Percentiles rank a stretch among this genome's conserved stretches.
Evolutionary conservation across 225 moss, liverwort and hornwort species (phyloP).

Genomic region (Asterella californica): DNA sequence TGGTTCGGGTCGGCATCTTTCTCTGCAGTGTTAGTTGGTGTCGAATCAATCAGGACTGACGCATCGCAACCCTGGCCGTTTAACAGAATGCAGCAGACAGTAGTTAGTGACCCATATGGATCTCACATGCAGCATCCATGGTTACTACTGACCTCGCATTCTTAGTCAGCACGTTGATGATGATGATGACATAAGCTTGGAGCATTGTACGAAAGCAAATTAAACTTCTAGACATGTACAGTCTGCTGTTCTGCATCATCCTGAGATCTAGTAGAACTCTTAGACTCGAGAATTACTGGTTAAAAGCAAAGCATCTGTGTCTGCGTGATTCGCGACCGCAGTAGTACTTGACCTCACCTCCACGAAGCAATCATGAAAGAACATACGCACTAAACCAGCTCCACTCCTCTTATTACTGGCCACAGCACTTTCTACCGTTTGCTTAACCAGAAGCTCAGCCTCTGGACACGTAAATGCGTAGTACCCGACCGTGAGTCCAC

Average conservation of each 20-base stretch:
- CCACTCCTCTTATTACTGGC: not conserved
- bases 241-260: not conserved
- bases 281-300: not conserved
- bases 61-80: constrained; percentile 17
- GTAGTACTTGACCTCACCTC: constrained; percentile 20
- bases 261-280: not conserved
- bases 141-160: not conserved
- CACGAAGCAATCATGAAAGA: constrained; percentile 45
- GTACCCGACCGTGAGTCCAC: constrained; percentile 1
- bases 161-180: not conserved
- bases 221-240: not conserved
- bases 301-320: not conserved
- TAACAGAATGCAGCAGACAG: not conserved
- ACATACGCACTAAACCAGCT: constrained; percentile 20
- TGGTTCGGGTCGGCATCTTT: constrained; percentile 3
- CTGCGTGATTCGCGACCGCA: not conserved
- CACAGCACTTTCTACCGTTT: constrained; percentile 10
- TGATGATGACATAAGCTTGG: not conserved
- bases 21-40: constrained; percentile 6
- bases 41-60: constrained; percentile 15
- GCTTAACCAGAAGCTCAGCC: constrained; percentile 3
- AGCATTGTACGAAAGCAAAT: not conserved
- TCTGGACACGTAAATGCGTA: constrained; percentile 13
- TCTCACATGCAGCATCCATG: not conserved
- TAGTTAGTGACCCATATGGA: not conserved